Conservation (phyloP, 139 green algal genomes). For the Coccomyxa sp. region DNA sequence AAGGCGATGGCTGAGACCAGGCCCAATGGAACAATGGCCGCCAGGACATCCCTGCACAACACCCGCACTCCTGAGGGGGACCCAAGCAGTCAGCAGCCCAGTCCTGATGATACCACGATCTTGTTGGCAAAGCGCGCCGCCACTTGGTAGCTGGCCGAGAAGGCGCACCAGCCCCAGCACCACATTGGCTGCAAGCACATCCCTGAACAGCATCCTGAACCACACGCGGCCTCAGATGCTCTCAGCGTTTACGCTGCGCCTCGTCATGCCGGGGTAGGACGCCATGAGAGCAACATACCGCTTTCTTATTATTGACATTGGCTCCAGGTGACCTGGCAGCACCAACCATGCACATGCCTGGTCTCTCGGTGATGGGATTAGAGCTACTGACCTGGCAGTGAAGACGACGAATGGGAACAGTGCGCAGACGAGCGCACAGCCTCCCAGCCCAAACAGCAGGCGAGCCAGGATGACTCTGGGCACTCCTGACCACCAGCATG, state of each 20-base stretch:
- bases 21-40: constrained; percentile 45
- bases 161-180: constrained; percentile 61
- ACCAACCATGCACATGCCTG: too few species aligned
- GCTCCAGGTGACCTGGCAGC: too few species aligned
- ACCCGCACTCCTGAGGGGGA: too few species aligned
- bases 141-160: constrained; percentile 75
- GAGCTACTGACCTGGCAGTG: not conserved
- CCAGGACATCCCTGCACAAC: constrained; percentile 45
- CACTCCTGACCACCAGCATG: constrained; percentile 29
- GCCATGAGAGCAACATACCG: too few species aligned
- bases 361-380: not conserved
- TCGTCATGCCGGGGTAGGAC: too few species aligned
- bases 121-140: constrained; percentile 60
- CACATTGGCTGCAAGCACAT: constrained; percentile 42
- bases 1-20: constrained; percentile 63
- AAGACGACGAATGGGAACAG: constrained; percentile 26
- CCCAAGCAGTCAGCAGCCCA: too few species aligned
- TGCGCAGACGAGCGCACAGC: constrained; percentile 33
- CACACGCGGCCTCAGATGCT: too few species aligned
- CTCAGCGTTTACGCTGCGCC: too few species aligned
- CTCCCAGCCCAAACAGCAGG: constrained; percentile 36
- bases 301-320: too few species aligned
- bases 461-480: constrained; percentile 31
- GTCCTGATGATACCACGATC: too few species aligned
- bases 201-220: too few species aligned